Percentiles rank a stretch among this genome's conserved stretches.
These are phyloP conservation scores for Macadamia integrifolia DNA, from an alignment of 164 flowering plant species.

Conservation along the genomic window DNA sequence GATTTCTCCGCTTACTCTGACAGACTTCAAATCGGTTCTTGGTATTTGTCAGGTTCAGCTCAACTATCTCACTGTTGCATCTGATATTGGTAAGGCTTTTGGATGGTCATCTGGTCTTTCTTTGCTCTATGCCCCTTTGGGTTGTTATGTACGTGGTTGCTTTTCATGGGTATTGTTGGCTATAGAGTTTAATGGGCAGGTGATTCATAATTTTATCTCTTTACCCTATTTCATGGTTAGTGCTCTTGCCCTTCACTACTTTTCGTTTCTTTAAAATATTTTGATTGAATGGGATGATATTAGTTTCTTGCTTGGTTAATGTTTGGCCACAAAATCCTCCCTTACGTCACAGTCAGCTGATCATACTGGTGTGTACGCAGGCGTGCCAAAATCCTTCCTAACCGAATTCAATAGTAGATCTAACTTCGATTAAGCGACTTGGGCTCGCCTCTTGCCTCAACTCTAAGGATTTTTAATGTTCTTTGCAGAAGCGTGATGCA, in stretches of 20 bases:
- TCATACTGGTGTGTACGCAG: no score
- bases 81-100: conserved; percentile 81
- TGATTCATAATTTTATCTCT: conserved; percentile 43
- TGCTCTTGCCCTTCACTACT: conserved; percentile 1
- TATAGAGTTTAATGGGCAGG: conserved; percentile 86
- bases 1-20: conserved; percentile 88
- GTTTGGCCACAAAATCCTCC: no score
- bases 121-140: conserved; percentile 58
- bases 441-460: no score
- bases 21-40: conserved; percentile 59
- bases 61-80: conserved; percentile 83
- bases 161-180: conserved; percentile 59
- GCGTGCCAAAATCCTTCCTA: no score
- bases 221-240: conserved; percentile 69
- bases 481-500: no score
- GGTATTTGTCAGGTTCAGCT: conserved; percentile 80
- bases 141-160: conserved; percentile 72
- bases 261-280: neutral
- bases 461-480: no score
- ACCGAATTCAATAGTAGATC: no score
- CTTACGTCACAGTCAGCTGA: no score
- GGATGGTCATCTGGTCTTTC: conserved; percentile 98
- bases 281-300: neutral
- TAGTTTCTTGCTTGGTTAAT: neutral
- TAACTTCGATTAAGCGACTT: no score